Conservation (phyloP, 768 basidiomycete species). For the Termitomyces sp. region DNA sequence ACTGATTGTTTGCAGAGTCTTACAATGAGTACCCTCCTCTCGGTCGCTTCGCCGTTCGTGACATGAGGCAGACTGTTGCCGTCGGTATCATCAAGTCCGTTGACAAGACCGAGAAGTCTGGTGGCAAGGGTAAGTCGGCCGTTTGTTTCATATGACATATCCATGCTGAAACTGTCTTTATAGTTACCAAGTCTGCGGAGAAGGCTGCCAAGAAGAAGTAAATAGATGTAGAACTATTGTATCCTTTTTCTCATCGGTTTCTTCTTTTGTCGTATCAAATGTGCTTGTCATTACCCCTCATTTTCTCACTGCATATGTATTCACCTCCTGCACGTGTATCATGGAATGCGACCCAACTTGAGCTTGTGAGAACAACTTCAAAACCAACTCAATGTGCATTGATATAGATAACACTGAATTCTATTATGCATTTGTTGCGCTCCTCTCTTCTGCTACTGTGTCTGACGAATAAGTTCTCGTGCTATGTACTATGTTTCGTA, state of each 20-base stretch:
- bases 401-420: no score
- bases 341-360: constrained; percentile 6
- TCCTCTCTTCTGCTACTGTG: not conserved
- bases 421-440: not conserved
- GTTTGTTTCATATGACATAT: no score
- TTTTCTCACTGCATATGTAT: constrained; percentile 37
- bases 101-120: constrained; percentile 87
- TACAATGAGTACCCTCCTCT: constrained; percentile 99
- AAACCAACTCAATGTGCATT: not conserved
- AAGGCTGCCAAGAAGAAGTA: constrained; percentile 96
- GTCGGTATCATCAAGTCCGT: constrained; percentile 99
- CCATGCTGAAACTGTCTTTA: not conserved
- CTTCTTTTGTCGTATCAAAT: constrained; percentile 33
- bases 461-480: constrained; percentile 21
- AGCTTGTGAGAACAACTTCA: not conserved
- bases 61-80: constrained; percentile 99
- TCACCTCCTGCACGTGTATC: constrained; percentile 23
- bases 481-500: constrained; percentile 24
- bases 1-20: constrained; percentile 43
- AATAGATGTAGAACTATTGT: constrained; percentile 75
- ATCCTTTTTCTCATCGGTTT: constrained; percentile 49
- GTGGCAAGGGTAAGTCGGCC: constrained; percentile 69
- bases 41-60: constrained; percentile 98
- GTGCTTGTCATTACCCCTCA: constrained; percentile 26
- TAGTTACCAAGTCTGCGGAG: constrained; percentile 93